Conservation (phyloP, 78 protist genomes). For the Cyanophora paradoxa region DNA sequence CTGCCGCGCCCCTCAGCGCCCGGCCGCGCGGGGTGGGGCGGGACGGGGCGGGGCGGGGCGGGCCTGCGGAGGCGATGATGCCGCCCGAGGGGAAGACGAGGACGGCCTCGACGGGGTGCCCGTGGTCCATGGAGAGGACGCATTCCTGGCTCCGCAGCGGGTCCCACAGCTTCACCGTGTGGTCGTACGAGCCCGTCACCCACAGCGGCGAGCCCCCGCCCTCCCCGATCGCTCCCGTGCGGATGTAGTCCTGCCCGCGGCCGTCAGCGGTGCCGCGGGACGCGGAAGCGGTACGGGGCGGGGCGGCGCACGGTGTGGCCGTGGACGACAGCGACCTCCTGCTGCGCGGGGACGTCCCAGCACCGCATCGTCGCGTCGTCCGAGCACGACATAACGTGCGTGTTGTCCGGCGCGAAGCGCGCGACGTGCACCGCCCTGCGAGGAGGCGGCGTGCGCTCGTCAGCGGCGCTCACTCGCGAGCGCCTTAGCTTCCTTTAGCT, state of each 20-base stretch:
- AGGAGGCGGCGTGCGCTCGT: not conserved
- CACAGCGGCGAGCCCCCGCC: not conserved
- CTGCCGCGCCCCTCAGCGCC: too few relatives aligned
- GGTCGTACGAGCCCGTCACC: slow-evolving; percentile 43
- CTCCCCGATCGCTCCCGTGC: slow-evolving; percentile 16
- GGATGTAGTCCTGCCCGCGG: too few relatives aligned
- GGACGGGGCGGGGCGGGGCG: too few relatives aligned
- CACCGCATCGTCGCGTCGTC: slow-evolving; percentile 18
- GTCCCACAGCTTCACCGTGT: slow-evolving; percentile 53
- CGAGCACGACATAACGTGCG: not conserved
- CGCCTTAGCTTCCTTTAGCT: too few relatives aligned
- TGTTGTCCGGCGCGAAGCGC: not conserved
- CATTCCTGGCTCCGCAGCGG: not conserved
- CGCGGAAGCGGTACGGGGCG: too few relatives aligned
- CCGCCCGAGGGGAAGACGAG: slow-evolving; percentile 32
- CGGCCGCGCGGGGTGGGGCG: too few relatives aligned
- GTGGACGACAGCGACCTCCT: not conserved
- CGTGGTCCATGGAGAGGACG: slow-evolving; percentile 29
- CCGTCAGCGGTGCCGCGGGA: too few relatives aligned
- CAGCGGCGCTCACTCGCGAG: not conserved
- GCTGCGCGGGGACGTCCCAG: slow-evolving; percentile 27
- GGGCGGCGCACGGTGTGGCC: slow-evolving; percentile 27
- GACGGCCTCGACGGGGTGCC: slow-evolving; percentile 40
- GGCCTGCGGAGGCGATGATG: slow-evolving; percentile 6
- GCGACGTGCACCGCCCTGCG: not conserved